Percentiles rank a stretch among this genome's conserved stretches.
phyloP scores from a whole-genome alignment of 1,139 yeast species.

The Wickerhamomyces sp. region DNA sequence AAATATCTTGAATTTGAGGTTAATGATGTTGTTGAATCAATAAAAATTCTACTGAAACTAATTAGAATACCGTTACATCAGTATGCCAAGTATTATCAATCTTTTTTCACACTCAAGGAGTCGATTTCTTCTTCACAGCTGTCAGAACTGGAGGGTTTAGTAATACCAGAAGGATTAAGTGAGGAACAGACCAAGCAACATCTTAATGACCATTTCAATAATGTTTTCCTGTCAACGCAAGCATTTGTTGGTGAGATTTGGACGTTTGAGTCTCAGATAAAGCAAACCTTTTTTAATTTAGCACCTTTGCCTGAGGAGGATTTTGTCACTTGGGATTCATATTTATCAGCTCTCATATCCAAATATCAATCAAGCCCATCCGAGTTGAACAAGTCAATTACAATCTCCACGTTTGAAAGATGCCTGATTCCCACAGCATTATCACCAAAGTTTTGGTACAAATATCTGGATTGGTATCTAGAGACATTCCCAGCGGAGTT shows the following conservation, averaged over 20 bases:
- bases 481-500: conserved; percentile 19
- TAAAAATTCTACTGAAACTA: conserved; percentile 38
- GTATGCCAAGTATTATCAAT: conserved; percentile 59
- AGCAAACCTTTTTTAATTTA: conserved; percentile 41
- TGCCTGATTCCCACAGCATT: conserved; percentile 55
- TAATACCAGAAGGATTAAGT: conserved; percentile 9
- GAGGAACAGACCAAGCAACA: conserved; percentile 26
- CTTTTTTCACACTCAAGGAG: conserved; percentile 39
- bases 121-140: conserved; percentile 30
- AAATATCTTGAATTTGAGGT: conserved; percentile 47
- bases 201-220: conserved; percentile 39
- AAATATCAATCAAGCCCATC: conserved; percentile 12
- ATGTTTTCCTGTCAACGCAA: conserved; percentile 44
- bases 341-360: conserved; percentile 40
- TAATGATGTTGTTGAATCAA: conserved; percentile 25
- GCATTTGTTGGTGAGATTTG: conserved; percentile 50
- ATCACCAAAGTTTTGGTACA: conserved; percentile 51
- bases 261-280: conserved; percentile 54
- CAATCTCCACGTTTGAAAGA: conserved; percentile 50
- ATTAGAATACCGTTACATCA: conserved; percentile 60
- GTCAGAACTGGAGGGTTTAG: conserved; percentile 24
- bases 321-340: conserved; percentile 44
- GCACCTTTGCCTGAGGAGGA: conserved; percentile 34
- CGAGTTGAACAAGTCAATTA: conserved; percentile 19
- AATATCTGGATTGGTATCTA: conserved; percentile 42